Conservation (phyloP, 805 yeast species). For the Metschnikowia cerradonensis region DNA sequence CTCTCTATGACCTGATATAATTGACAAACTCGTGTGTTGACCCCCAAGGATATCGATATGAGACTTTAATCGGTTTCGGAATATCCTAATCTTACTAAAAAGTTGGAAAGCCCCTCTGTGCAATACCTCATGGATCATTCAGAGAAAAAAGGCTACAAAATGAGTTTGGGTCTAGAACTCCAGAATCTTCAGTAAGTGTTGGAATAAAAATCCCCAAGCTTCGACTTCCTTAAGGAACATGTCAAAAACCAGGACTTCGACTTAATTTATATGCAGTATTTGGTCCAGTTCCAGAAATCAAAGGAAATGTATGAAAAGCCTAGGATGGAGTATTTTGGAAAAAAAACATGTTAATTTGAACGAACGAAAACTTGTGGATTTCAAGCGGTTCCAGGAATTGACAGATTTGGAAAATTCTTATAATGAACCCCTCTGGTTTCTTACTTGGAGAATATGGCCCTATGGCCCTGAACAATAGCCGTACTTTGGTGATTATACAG, state of each 20-base stretch:
- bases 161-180: conserved; percentile 6
- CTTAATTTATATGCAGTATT: not conserved
- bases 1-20: too few species aligned
- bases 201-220: conserved; percentile 2
- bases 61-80: conserved; percentile 9
- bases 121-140: conserved; percentile 11
- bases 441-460: conserved; percentile 4
- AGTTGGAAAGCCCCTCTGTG: conserved; percentile 9
- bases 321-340: conserved; percentile 11
- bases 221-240: conserved; percentile 9
- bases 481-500: not conserved
- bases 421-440: conserved; percentile 22
- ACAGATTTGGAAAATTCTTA: not conserved
- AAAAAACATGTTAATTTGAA: conserved; percentile 13
- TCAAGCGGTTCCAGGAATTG: conserved; percentile 8
- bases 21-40: too few species aligned
- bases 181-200: not conserved
- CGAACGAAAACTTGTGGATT: conserved; percentile 16
- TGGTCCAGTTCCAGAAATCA: conserved; percentile 4
- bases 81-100: conserved; percentile 6
- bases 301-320: conserved; percentile 1
- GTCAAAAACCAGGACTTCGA: conserved; percentile 3
- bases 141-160: not conserved
- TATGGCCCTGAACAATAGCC: conserved; percentile 1
- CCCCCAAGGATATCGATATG: conserved; percentile 1